These are phyloP conservation scores for Dactylellina cionopaga DNA, from an alignment of 2,329 filamentous ascomycete genomes.

Conservation along the genomic window DNA sequence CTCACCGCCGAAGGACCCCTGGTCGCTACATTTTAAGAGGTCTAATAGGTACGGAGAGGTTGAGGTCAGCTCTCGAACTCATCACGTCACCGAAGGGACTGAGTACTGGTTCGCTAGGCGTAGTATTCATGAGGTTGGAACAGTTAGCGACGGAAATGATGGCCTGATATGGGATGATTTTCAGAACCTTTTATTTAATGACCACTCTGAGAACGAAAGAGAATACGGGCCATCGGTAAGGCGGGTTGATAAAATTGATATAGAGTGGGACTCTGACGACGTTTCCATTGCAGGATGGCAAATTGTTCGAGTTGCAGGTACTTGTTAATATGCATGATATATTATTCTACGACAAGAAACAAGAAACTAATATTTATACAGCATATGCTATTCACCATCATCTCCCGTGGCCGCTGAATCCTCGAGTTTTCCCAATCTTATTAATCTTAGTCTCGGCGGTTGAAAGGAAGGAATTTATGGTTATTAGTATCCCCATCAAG, in stretches of 20 bases:
- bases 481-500: constrained; percentile 35
- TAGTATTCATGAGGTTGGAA: constrained; percentile 24
- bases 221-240: constrained; percentile 40
- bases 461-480: constrained; percentile 31
- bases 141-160: too few species aligned
- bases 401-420: constrained; percentile 36
- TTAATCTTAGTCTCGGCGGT: constrained; percentile 13
- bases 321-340: background rate
- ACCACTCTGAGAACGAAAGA: constrained; percentile 34
- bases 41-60: constrained; percentile 27
- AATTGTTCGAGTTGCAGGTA: constrained; percentile 15
- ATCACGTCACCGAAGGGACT: constrained; percentile 13
- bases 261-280: constrained; percentile 12
- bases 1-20: constrained; percentile 29
- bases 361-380: constrained; percentile 2
- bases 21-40: constrained; percentile 30
- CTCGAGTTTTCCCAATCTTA: constrained; percentile 40
- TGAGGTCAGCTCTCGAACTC: constrained; percentile 24
- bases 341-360: background rate
- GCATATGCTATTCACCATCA: constrained; percentile 46
- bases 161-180: constrained; percentile 30
- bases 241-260: constrained; percentile 22
- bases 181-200: constrained; percentile 14
- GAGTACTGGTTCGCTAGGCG: constrained; percentile 48
- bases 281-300: constrained; percentile 28